Conservation (phyloP, 108 stramenopile species). For the Nitzschia palea region DNA sequence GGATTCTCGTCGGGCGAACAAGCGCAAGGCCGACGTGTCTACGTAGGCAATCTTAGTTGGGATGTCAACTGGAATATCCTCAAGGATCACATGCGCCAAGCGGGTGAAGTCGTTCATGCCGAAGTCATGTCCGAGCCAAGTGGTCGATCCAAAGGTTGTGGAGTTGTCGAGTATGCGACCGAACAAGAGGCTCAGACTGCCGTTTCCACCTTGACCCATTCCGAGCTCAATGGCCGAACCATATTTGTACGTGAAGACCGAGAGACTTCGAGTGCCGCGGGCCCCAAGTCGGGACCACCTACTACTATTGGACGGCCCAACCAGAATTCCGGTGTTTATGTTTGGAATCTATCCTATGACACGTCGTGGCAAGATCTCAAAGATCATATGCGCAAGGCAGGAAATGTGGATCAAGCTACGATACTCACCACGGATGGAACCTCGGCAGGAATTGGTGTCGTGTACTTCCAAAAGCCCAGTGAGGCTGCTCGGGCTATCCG, state of each 20-base stretch:
- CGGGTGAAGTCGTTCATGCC: slow-evolving; percentile 82
- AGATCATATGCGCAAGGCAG: slow-evolving; percentile 92
- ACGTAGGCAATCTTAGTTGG: slow-evolving; percentile 91
- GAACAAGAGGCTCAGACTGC: slow-evolving; percentile 79
- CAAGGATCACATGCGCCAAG: slow-evolving; percentile 90
- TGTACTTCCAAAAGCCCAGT: slow-evolving; percentile 83
- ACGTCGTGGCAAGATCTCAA: slow-evolving; percentile 92
- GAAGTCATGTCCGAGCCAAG: slow-evolving; percentile 83
- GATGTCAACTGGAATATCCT: slow-evolving; percentile 80
- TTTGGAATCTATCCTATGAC: slow-evolving; percentile 85
- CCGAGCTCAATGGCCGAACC: slow-evolving; percentile 74
- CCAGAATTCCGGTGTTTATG: slow-evolving; percentile 24
- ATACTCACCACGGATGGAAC: slow-evolving; percentile 82
- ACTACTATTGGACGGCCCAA: background rate
- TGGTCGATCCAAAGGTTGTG: slow-evolving; percentile 91
- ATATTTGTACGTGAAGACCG: slow-evolving; percentile 88
- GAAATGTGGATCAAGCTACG: slow-evolving; percentile 89
- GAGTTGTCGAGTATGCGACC: slow-evolving; percentile 87
- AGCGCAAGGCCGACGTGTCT: slow-evolving; percentile 65
- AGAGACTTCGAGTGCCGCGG: slow-evolving; percentile 42
- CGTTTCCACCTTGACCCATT: slow-evolving; percentile 73
- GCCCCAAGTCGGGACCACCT: background rate
- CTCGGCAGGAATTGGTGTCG: slow-evolving; percentile 91
- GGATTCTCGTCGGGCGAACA: slow-evolving; percentile 46
- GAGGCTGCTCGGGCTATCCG: slow-evolving; percentile 89